These are phyloP conservation scores for Thecaphora thlaspeos DNA, from an alignment of 1,284 basidiomycete genomes.

Conservation along the genomic window DNA sequence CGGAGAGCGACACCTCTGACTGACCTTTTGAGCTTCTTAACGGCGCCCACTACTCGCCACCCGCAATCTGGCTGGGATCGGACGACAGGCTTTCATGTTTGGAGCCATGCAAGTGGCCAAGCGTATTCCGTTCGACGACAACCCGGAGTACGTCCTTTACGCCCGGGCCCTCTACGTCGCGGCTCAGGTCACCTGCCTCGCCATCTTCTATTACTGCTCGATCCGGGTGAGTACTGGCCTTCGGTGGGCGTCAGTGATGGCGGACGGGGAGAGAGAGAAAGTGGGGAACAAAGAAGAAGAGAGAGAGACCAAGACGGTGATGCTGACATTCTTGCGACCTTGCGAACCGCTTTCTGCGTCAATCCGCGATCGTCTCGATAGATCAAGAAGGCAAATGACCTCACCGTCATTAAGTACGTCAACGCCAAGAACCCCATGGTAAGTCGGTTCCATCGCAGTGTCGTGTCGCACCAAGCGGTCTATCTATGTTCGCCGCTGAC, in stretches of 20 bases:
- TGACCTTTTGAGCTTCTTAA: too few relatives aligned
- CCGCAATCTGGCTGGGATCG: neutral
- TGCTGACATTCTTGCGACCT: too few relatives aligned
- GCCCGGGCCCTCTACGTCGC: conserved; percentile 80
- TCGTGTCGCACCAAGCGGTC: too few relatives aligned
- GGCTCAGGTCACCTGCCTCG: conserved; percentile 71
- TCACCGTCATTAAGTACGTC: conserved; percentile 87
- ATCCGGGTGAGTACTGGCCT: conserved; percentile 52
- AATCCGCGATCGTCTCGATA: too few relatives aligned
- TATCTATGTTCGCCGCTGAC: too few relatives aligned
- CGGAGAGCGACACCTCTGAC: too few relatives aligned
- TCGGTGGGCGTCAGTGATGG: too few relatives aligned
- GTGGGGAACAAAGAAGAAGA: too few relatives aligned
- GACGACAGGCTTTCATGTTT: conserved; percentile 38
- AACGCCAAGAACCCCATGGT: conserved; percentile 60
- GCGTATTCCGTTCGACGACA: conserved; percentile 84
- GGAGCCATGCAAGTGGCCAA: conserved; percentile 69
- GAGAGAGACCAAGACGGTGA: too few relatives aligned
- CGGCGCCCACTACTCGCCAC: conserved; percentile 4
- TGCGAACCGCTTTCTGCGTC: too few relatives aligned
- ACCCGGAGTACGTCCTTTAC: conserved; percentile 73
- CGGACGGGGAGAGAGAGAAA: too few relatives aligned
- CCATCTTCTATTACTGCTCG: conserved; percentile 72
- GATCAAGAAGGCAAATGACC: conserved; percentile 90
- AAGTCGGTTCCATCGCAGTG: neutral